Percentiles rank a stretch among this genome's conserved stretches.
Evolutionary conservation across 192 early-diverging fungal genomes (phyloP).

Genomic region (Allomyces macrogynus): DNA sequence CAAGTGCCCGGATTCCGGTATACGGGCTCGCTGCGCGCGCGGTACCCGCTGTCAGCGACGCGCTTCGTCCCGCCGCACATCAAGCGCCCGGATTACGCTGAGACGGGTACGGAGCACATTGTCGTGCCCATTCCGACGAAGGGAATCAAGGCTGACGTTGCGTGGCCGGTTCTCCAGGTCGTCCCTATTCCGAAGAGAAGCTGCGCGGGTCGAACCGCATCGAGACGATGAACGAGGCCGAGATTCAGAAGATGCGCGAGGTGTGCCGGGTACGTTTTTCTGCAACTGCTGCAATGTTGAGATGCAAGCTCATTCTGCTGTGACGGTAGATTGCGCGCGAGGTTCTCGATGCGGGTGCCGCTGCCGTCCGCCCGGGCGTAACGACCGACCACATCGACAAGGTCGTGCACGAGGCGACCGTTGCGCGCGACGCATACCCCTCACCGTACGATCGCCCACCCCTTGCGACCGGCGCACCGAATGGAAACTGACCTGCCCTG

Average conservation of each 20-base stretch:
- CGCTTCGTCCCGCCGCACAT: slow-evolving; percentile 46
- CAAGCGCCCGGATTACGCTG: slow-evolving; percentile 48
- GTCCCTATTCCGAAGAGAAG: slow-evolving; percentile 53
- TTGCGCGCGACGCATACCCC: slow-evolving; percentile 81
- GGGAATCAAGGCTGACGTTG: background rate
- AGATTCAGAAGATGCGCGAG: slow-evolving; percentile 58
- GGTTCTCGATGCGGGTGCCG: slow-evolving; percentile 69
- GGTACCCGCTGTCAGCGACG: slow-evolving; percentile 50
- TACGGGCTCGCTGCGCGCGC: slow-evolving; percentile 46
- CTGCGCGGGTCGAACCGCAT: slow-evolving; percentile 45
- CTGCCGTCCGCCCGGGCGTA: slow-evolving; percentile 56
- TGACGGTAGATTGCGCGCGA: slow-evolving; percentile 53
- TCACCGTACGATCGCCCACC: slow-evolving; percentile 29
- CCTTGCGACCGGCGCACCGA: too few species aligned
- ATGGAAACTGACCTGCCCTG: too few species aligned
- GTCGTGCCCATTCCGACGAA: background rate
- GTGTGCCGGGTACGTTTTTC: slow-evolving; percentile 45
- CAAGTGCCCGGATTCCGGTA: slow-evolving; percentile 23
- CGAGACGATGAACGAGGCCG: slow-evolving; percentile 38
- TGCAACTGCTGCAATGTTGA: background rate
- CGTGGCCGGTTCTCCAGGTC: slow-evolving; percentile 21
- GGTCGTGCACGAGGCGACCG: slow-evolving; percentile 80
- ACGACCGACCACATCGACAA: slow-evolving; percentile 94
- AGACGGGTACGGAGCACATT: slow-evolving; percentile 9
- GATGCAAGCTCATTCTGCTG: background rate